A percentile compares a stretch with the other conserved stretches of the same genome.
Conservation (phyloP, 441 rosid genomes). For the Gossypium davidsonii region DNA sequence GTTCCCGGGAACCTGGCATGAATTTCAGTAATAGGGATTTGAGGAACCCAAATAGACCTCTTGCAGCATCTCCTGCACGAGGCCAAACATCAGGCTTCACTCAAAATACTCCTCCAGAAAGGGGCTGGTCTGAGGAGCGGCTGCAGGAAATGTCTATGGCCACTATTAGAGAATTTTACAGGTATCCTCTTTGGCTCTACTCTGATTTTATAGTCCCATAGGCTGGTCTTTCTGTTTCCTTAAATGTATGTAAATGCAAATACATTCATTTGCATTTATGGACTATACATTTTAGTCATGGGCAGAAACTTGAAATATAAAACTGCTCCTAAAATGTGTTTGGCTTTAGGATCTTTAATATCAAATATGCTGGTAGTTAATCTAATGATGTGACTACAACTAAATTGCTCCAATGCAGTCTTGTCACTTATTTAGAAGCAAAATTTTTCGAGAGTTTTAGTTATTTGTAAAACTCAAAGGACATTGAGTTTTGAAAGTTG, state of each 20-base stretch:
- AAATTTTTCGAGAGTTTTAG: no score
- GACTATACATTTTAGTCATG: neutral
- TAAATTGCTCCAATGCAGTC: no score
- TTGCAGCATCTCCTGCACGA: conserved; percentile 42
- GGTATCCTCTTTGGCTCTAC: conserved; percentile 39
- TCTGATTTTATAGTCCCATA: conserved; percentile 12
- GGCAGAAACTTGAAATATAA: neutral
- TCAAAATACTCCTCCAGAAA: conserved; percentile 45
- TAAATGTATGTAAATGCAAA: neutral
- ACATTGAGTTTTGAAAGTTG: neutral
- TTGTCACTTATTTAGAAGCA: no score
- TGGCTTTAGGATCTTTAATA: no score
- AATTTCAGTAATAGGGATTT: conserved; percentile 48
- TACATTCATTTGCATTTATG: neutral
- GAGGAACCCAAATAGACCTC: conserved; percentile 38
- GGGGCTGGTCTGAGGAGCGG: conserved; percentile 51
- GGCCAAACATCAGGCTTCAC: conserved; percentile 34
- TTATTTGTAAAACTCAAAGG: neutral
- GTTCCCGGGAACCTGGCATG: conserved; percentile 48
- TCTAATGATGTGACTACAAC: no score
- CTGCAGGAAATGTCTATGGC: conserved; percentile 56
- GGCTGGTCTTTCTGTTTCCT: neutral
- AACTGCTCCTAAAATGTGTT: no score
- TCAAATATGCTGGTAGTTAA: no score
- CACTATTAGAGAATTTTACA: conserved; percentile 84